These are phyloP conservation scores for Chloropicon primus DNA, from an alignment of 139 green algal genomes.

Conservation along the genomic window DNA sequence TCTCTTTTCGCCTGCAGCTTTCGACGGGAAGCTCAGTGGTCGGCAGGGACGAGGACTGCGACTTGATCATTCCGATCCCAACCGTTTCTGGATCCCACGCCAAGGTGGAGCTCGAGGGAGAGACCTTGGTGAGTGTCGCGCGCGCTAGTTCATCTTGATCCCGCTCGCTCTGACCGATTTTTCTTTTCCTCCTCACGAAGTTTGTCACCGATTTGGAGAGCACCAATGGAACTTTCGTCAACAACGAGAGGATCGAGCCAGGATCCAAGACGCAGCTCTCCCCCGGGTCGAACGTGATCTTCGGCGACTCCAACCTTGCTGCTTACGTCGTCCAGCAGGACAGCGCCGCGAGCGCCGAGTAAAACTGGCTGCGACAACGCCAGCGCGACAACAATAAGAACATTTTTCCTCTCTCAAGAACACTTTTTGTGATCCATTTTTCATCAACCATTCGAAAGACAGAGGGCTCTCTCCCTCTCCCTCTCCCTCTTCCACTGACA, in stretches of 20 bases:
- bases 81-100: not conserved
- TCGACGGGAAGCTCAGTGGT: not conserved
- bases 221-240: not conserved
- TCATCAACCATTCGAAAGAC: too few species aligned
- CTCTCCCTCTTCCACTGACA: too few species aligned
- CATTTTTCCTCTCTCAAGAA: too few species aligned
- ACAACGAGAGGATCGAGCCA: not conserved
- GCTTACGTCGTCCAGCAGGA: not conserved
- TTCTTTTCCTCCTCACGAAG: not conserved
- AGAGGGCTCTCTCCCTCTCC: too few species aligned
- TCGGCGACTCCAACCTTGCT: not conserved
- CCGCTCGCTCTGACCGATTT: too few species aligned
- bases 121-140: too few species aligned
- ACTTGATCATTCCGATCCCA: not conserved
- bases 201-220: not conserved
- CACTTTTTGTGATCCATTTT: too few species aligned
- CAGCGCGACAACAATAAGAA: too few species aligned
- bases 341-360: too few species aligned
- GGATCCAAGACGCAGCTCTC: not conserved
- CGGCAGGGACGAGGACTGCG: not conserved
- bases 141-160: too few species aligned
- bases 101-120: not conserved
- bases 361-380: too few species aligned
- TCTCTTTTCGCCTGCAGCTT: not conserved
- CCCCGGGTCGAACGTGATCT: not conserved